Evolutionary conservation across 371 early-diverging fungal species (phyloP), one percentile per base, ranked within the genome.

Genomic region (Dichotomocladium elegans): DNA sequence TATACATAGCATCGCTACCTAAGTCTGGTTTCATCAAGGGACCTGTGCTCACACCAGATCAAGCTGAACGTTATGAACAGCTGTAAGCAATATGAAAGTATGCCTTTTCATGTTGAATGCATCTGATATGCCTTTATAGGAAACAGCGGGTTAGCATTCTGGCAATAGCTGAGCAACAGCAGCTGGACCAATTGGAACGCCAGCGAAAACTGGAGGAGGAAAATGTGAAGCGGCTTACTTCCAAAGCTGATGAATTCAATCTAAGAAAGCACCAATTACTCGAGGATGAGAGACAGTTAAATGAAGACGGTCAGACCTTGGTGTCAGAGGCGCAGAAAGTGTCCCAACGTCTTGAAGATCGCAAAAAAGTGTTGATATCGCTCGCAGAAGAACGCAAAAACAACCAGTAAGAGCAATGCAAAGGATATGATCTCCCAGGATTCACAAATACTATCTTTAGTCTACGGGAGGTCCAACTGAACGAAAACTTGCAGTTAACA

Each of bases 401-500:
- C 8, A 58, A 74, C 21, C 54, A 70, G 71, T 73, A 59, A 57
- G 61, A 51, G 14, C n/a, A 8, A 30, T 7, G 15, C 31, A 34
- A 28, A 8, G 30, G 34, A 35, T 45, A 37, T 12, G 8, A n/a
- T 3, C 12, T 22, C 30, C 21, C 14, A 48, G 37, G 17, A 14
- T 29, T 15, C 37, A 14, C 2, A 12, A 15, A 12, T 2, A 10
- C 14, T 48, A 14, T 40, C 41, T 43, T 35, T 46, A 60, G 64
- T 45, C 57, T 58, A 49, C 67, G 61, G 12, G 95, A 97, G 67
- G 70, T 72, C 2, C 85, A 91, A 51, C 62, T 87, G 47, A 94
- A 92, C 63, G 95, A 94, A 41, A 83, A 90, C 55, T 80, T 98
- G 22, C 81, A 83, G 37, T 86, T 79, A 24, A 77, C 84, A 3